Evolutionary conservation across 2,329 filamentous ascomycete genomes (phyloP), one percentile per base, ranked within the genome.

Genomic region (Fulvia fulva): DNA sequence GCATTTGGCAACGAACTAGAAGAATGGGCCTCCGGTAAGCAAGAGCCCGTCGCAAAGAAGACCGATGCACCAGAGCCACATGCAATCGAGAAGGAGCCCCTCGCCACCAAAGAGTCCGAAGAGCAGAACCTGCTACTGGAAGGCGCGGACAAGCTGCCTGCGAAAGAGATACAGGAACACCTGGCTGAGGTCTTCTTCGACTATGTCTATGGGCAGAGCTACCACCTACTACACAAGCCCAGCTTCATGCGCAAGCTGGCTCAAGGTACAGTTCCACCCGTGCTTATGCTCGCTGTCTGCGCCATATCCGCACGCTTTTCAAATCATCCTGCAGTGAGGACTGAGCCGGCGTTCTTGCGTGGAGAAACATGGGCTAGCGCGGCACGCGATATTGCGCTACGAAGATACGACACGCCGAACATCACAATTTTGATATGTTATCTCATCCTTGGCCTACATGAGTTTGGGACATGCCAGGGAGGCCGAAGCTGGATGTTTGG

Each of bases 401-500:
- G 87, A 69, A 85, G 91, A 66, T 97, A 96, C 68, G 94, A 97
- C 70, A 90, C 91, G 77, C 93, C 94, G 0, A 97, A 96, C 71
- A 94, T 97, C 63, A 97, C 93, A 2, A 96, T 97, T 44, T 76
- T 99, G 47, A 97, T 92, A 5, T 94, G 93, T 49, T 87, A 96
- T 60, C 75, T 97, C 8, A 84, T 97, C 19, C 81, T 97, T 16
- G 92, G 91, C 2, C 80, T 99, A 37, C 93, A 99, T 71, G 93
- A 97, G 69, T 97, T 97, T 68, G 94, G 94, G 56, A 97, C 93
- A 12, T 97, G 94, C 70, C 93, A 97, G 72, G 94, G 94, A 57
- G 93, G 92, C 14, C 84, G 93, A 64, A 97, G 92, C 72, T 99
- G 94, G 94, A 90, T 95, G 59, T 84, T 97, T 63, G 92, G 92